Evolutionary conservation across 306 rosid species (phyloP).

Genomic region (Crataegus laevigata): DNA sequence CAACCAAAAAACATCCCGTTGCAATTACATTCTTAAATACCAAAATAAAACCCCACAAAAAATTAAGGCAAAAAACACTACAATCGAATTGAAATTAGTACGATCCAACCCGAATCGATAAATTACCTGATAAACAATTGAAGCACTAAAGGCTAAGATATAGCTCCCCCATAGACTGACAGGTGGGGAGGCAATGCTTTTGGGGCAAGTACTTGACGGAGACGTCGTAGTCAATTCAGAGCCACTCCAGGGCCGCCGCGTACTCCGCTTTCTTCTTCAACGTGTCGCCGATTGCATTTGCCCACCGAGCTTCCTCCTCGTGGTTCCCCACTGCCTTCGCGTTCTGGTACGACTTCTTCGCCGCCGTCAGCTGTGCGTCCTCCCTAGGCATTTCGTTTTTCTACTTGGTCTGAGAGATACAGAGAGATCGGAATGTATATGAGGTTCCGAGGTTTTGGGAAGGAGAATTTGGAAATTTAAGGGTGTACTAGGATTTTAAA

Average conservation of each 20-base stretch:
- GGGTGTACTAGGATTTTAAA: no score
- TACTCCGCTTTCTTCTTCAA: slow-evolving; percentile 71
- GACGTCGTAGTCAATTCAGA: slow-evolving; percentile 61
- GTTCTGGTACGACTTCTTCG: slow-evolving; percentile 50
- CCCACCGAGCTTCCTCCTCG: slow-evolving; percentile 90
- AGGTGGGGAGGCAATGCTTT: slow-evolving; percentile 62
- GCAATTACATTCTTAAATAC: no score
- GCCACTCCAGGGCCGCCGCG: slow-evolving; percentile 72
- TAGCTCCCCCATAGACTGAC: slow-evolving; percentile 90
- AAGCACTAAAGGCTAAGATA: slow-evolving; percentile 67
- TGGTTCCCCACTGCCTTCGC: slow-evolving; percentile 66
- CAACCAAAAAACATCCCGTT: no score
- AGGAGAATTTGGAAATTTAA: background rate
- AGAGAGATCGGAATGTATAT: background rate
- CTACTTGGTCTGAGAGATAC: background rate
- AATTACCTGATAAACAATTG: slow-evolving; percentile 54
- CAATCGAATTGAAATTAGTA: background rate
- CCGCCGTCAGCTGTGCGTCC: slow-evolving; percentile 36
- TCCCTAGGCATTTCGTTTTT: slow-evolving; percentile 39
- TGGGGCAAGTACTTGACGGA: slow-evolving; percentile 45
- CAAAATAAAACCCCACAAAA: no score
- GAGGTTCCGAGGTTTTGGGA: background rate
- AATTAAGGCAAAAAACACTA: background rate
- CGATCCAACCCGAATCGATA: background rate
- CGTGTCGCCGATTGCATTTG: slow-evolving; percentile 65